Evolutionary conservation across 768 basidiomycete genomes (phyloP).

Genomic region (Kwoniella botswanensis): DNA sequence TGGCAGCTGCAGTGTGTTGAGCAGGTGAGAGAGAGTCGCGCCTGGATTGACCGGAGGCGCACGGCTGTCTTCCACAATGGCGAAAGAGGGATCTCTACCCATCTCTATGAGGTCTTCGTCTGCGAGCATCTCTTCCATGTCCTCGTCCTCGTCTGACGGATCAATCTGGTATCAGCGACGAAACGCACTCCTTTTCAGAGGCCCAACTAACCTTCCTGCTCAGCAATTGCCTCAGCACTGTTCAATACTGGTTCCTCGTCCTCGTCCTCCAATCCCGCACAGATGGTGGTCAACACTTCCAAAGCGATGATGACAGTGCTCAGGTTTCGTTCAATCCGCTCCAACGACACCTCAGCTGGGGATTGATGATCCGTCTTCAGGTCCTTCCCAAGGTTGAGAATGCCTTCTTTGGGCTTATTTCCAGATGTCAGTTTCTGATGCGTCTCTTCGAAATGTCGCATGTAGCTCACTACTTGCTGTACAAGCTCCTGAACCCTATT

Average conservation of each 20-base stretch:
- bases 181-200: neutral
- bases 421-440: conserved; percentile 3
- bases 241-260: conserved; percentile 41
- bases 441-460: neutral
- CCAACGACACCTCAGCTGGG: conserved; percentile 70
- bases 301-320: conserved; percentile 79
- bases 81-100: conserved; percentile 51
- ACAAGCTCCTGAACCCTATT: conserved; percentile 41
- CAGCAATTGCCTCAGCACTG: conserved; percentile 19
- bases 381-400: conserved; percentile 58
- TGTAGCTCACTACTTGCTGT: conserved; percentile 38
- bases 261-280: conserved; percentile 72
- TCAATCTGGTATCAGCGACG: conserved; percentile 9
- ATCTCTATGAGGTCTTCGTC: conserved; percentile 55
- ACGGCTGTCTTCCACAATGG: conserved; percentile 52
- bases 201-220: conserved; percentile 25
- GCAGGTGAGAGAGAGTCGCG: conserved; percentile 60
- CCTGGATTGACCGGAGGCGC: conserved; percentile 59
- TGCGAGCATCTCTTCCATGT: conserved; percentile 53
- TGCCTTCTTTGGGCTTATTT: conserved; percentile 35
- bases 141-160: conserved; percentile 46
- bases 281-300: conserved; percentile 85
- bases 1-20: conserved; percentile 71
- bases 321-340: conserved; percentile 71
- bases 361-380: conserved; percentile 80